These are phyloP conservation scores for Epichloe uncinata DNA, from an alignment of 2,329 filamentous ascomycete species.

Conservation along the genomic window DNA sequence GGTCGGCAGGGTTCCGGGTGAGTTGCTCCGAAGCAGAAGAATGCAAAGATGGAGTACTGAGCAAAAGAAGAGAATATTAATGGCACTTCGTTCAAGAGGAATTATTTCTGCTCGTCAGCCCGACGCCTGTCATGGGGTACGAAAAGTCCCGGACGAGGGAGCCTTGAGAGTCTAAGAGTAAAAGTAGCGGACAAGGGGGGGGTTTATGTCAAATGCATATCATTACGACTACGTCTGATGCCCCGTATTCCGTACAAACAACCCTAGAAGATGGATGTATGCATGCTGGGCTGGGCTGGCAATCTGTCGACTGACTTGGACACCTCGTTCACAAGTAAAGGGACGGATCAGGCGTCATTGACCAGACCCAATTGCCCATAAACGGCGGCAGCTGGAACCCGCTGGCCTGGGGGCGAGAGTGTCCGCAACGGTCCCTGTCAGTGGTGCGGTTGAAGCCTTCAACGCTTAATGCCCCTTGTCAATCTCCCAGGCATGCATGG, in stretches of 20 bases:
- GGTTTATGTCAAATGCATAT: not conserved
- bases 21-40: not conserved
- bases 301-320: not conserved
- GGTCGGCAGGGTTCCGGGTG: not conserved
- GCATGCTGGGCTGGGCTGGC: not conserved
- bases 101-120: not conserved
- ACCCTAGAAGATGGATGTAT: not conserved
- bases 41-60: not conserved
- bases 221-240: not conserved
- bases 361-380: not conserved
- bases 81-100: not conserved
- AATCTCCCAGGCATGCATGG: not conserved
- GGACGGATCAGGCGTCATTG: not conserved
- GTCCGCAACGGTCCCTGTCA: conserved; percentile 1
- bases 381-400: no score
- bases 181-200: not conserved
- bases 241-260: not conserved
- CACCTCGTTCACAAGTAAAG: not conserved
- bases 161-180: not conserved
- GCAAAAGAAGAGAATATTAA: not conserved
- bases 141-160: conserved; percentile 1
- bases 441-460: conserved; percentile 3
- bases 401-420: not conserved
- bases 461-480: conserved; percentile 2
- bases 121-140: not conserved